A percentile compares a stretch with the other conserved stretches of the same genome.
These are phyloP conservation scores for Populus hybrid DNA, from an alignment of 441 rosid genomes.

Conservation along the genomic window DNA sequence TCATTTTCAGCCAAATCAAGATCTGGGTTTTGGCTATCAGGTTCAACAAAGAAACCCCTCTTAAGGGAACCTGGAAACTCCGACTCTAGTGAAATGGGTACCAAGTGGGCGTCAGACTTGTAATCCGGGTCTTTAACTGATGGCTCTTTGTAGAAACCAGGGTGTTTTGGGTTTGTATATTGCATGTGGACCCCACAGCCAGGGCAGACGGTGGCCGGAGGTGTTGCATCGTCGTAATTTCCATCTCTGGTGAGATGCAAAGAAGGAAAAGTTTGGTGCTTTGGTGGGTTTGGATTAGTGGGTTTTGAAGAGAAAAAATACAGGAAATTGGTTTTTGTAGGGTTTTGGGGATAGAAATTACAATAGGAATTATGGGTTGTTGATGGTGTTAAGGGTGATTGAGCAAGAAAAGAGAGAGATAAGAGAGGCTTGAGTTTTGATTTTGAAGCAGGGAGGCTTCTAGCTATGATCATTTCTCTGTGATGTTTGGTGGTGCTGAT, in stretches of 20 bases:
- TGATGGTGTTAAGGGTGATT: background rate
- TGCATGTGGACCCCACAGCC: constrained; percentile 94
- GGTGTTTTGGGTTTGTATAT: constrained; percentile 53
- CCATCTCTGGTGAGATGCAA: constrained; percentile 65
- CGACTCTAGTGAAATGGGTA: constrained; percentile 49
- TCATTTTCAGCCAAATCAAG: background rate
- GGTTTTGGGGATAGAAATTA: background rate
- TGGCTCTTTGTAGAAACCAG: constrained; percentile 73
- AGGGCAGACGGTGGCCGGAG: constrained; percentile 58
- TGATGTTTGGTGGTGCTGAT: background rate
- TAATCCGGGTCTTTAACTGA: constrained; percentile 35
- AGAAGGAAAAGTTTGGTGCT: constrained; percentile 9
- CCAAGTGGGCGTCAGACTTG: constrained; percentile 34
- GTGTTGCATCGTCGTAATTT: constrained; percentile 57
- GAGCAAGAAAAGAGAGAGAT: constrained; percentile 2
- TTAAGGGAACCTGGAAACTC: constrained; percentile 57
- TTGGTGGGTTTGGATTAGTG: constrained; percentile 13
- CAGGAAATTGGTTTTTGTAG: constrained; percentile 6
- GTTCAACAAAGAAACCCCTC: constrained; percentile 45
- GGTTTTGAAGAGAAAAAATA: constrained; percentile 20
- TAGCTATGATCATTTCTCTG: constrained; percentile 16
- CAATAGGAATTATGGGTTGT: background rate
- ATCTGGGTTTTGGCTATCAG: constrained; percentile 18
- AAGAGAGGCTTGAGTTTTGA: constrained; percentile 24
- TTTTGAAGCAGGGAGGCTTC: constrained; percentile 24